These are phyloP conservation scores for Citrus glauca DNA, from an alignment of 345 rosid genomes.

Conservation along the genomic window DNA sequence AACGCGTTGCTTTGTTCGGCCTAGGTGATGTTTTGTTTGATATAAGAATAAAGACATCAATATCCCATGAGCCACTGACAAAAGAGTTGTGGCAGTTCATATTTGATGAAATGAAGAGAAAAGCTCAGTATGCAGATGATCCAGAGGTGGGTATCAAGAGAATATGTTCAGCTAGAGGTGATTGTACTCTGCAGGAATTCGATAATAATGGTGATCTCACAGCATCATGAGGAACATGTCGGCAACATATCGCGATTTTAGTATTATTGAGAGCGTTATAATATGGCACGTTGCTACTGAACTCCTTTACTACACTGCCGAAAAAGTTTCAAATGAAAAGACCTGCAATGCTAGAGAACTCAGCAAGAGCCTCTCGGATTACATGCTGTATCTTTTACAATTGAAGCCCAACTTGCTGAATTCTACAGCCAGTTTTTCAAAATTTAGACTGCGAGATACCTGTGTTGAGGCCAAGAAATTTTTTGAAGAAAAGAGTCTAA, in stretches of 20 bases:
- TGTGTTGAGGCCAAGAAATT: slow-evolving; percentile 31
- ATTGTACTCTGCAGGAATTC: slow-evolving; percentile 39
- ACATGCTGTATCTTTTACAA: slow-evolving; percentile 56
- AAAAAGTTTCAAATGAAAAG: not conserved
- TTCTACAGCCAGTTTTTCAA: slow-evolving; percentile 46
- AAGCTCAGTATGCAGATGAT: not conserved
- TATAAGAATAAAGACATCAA: not conserved
- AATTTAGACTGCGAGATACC: slow-evolving; percentile 13
- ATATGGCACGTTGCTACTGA: slow-evolving; percentile 51
- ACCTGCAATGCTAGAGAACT: no score
- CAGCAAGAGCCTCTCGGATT: slow-evolving; percentile 50
- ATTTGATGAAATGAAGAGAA: not conserved
- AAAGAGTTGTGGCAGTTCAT: not conserved
- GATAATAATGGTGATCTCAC: not conserved
- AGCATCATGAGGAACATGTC: no score
- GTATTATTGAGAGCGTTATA: slow-evolving; percentile 41
- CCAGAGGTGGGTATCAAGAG: slow-evolving; percentile 12
- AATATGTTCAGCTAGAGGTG: slow-evolving; percentile 51
- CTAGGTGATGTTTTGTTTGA: not conserved
- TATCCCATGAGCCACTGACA: not conserved
- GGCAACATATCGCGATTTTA: slow-evolving; percentile 14
- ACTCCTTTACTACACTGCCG: slow-evolving; percentile 12
- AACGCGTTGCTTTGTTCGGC: not conserved
- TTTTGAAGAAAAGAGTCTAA: slow-evolving; percentile 20
- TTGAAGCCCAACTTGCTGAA: slow-evolving; percentile 51